Base-by-base conservation (phyloP, 1,139 yeast species). In the Pichia sp. region DNA sequence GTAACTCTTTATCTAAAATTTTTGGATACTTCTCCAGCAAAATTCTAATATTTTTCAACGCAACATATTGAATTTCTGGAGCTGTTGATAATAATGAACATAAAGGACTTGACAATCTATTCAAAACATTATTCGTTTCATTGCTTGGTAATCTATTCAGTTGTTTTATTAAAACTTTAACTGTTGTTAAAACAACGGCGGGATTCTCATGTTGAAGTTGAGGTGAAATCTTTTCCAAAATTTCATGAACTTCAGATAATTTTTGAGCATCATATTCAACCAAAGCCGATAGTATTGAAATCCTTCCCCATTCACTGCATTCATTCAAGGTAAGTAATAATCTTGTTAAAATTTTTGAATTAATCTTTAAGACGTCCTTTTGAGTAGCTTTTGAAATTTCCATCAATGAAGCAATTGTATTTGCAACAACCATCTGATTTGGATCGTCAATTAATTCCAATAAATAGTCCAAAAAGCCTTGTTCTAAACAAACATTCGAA, bases 301-400 rank as follows among this genome's bases (percentile, higher is more conserved):
- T 85, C 61, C 98, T 78, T 7, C 98, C 98, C 99, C 99, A 94
- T 69, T 94, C 99, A 1, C 97, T 90, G 68, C 97, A 92, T 68
- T 94, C 99, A 66, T 90, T 90, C 56, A 94, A 73, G 27, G 96
- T 95, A 56, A 81, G 73, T 52, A 94, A 72, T 53, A 92, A 74
- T 63, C 77, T 83, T 56, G 79, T 79, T 48, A 85, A 72, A 44
- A 80, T 71, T 27, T 69, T 71, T 16, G 71, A 53, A 52, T 73
- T 69, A 42, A 76, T 63, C 16, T 59, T 67, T 58, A 66, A 71
- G 59, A 62, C 69, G 51, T 67, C 77, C 66, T 62, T 56, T 13
- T 52, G 48, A 51, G 64, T 78, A 55, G 56, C 71, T 64, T 47
- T 69, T 65, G 49, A 86, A 77, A 58, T 85, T 66, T 92, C 97